A percentile compares a stretch with the other conserved stretches of the same genome.
Conservation (phyloP, 768 basidiomycete genomes). For the Tubosaeta sp. region DNA sequence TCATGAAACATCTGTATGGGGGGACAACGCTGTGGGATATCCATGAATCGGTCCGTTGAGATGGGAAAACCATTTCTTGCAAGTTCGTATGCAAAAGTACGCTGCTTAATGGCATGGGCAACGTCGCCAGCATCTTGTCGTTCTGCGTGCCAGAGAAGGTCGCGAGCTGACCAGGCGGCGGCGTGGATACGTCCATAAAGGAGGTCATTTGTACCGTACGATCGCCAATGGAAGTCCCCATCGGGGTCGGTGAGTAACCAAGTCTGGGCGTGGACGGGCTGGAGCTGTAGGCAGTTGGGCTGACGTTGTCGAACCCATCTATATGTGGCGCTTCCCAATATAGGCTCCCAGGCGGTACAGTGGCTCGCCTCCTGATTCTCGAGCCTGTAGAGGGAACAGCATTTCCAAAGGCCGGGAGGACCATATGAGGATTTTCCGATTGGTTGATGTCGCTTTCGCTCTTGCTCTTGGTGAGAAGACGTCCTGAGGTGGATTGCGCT, state of each 20-base stretch:
- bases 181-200: conserved; percentile 28
- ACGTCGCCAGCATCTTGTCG: background rate
- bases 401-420: background rate
- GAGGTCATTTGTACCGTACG: conserved; percentile 53
- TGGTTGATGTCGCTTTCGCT: conserved; percentile 96
- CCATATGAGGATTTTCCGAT: conserved; percentile 37
- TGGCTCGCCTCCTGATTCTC: conserved; percentile 35
- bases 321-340: conserved; percentile 11
- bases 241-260: conserved; percentile 56
- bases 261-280: conserved; percentile 56
- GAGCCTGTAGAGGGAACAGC: conserved; percentile 35
- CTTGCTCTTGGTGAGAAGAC: conserved; percentile 53
- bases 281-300: conserved; percentile 24
- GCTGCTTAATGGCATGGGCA: conserved; percentile 14
- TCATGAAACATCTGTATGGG: conserved; percentile 16
- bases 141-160: no score
- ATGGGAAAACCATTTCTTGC: conserved; percentile 8
- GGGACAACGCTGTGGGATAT: conserved; percentile 13
- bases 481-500: conserved; percentile 31
- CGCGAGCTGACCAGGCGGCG: no score
- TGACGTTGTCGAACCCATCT: conserved; percentile 5
- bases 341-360: conserved; percentile 37
- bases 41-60: conserved; percentile 9
- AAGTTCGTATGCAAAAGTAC: conserved; percentile 17
- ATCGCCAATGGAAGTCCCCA: conserved; percentile 52